Base-by-base conservation (phyloP, 2,329 filamentous ascomycete species). In the Lasiodiplodia hormozganensis region DNA sequence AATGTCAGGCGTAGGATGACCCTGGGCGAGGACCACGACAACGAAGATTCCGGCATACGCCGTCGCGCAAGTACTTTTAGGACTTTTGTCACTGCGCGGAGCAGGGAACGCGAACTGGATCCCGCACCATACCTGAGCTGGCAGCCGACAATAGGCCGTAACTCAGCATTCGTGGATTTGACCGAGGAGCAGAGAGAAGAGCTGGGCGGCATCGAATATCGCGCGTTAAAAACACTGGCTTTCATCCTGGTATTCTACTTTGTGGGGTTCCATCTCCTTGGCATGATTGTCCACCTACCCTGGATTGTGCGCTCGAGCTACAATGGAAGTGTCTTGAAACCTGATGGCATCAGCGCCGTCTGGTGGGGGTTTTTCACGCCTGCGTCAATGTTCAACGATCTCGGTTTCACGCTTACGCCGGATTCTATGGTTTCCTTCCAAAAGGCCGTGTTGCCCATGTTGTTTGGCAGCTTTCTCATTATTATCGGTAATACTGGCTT, bases 291-390 rank as follows among this genome's bases (percentile, higher is more conserved):
- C 72, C 80, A 97, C 14, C 76, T 93, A 3, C 92, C 93, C 0
- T 99, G 94, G 90, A 97, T 98, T 68, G 76, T 90, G 34, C 82
- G 88, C 25, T 88, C 85, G 53, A 82, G 80, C 2, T 97, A 92
- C 78, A 89, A 88, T 5, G 72, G 82, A 0, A 76, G 53, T 14
- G 69, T 95, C 18, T 87, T 97, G n/a, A 83, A 86, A 1, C 79
- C 77, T 0, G 85, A 83, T 62, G 89, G 88, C 10, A 82, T 92
- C 72, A 89, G 85, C 68, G 88, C 88, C 51, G 86, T 88, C 0
- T 99, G 96, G 96, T 99, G 96, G 92, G 94, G 88, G 0, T 89
- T 99, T 73, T 99, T 95, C 81, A 97, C 93, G 0, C 83, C 94
- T 16, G 93, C 89, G 60, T 96, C 94, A 51, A 87, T 94, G 67